A percentile compares a stretch with the other conserved stretches of the same genome.
Evolutionary conservation across 129 eudicot species (phyloP).

Genomic region (Daucus carota): DNA sequence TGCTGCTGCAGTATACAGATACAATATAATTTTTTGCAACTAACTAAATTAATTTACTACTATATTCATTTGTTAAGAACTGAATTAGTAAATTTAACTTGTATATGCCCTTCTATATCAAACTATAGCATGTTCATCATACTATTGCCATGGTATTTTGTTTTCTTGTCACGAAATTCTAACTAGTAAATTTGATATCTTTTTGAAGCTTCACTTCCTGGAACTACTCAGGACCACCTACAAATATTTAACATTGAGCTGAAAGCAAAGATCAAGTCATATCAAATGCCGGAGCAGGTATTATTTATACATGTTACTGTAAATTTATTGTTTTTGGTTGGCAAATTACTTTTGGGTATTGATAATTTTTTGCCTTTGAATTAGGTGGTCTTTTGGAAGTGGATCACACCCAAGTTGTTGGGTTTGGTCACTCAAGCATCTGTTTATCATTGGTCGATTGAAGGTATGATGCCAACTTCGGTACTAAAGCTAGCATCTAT

Average conservation of each 20-base stretch:
- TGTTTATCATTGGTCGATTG: conserved; percentile 97
- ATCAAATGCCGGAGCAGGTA: conserved; percentile 99
- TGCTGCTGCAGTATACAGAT: background rate
- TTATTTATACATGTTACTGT: background rate
- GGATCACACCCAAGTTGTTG: conserved; percentile 85
- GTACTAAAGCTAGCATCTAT: background rate
- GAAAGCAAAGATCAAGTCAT: conserved; percentile 81
- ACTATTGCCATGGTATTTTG: background rate
- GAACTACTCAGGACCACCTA: conserved; percentile 91
- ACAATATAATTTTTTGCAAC: background rate
- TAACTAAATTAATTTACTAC: background rate
- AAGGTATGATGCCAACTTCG: conserved; percentile 36
- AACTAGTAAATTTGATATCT: conserved; percentile 16
- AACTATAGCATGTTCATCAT: background rate
- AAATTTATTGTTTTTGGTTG: background rate
- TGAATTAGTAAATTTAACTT: background rate
- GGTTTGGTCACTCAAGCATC: conserved; percentile 93
- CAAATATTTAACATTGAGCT: conserved; percentile 91
- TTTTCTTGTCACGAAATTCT: background rate
- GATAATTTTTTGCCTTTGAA: background rate
- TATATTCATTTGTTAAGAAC: background rate
- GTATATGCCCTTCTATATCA: background rate
- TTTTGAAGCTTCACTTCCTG: conserved; percentile 83
- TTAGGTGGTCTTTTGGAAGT: conserved; percentile 95
- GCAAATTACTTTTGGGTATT: conserved; percentile 4